A percentile compares a stretch with the other conserved stretches of the same genome.
Evolutionary conservation across 192 early-diverging fungal species (phyloP).

Genomic region (Geranomyces variabilis): DNA sequence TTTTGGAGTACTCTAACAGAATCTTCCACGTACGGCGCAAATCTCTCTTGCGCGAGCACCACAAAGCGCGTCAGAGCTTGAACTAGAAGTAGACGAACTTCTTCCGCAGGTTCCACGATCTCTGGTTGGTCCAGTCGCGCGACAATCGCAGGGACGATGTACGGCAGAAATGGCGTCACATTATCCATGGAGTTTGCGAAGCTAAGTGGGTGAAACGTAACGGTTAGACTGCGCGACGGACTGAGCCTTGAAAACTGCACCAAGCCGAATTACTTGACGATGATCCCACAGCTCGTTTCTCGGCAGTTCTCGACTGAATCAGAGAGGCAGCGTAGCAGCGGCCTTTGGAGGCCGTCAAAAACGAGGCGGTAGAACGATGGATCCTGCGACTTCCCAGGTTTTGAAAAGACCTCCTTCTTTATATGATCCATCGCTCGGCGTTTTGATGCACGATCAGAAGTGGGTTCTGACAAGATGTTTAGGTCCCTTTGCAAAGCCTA

Average conservation of each 20-base stretch:
- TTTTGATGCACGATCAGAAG: conserved; percentile 52
- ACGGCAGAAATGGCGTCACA: conserved; percentile 40
- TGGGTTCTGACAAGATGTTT: conserved; percentile 52
- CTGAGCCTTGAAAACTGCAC: not conserved
- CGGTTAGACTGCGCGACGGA: not conserved
- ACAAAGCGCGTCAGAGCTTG: conserved; percentile 35
- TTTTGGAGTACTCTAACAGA: conserved; percentile 43
- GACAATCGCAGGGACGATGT: conserved; percentile 48
- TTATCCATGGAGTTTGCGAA: conserved; percentile 32
- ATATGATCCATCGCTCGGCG: conserved; percentile 49
- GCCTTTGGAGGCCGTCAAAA: conserved; percentile 35
- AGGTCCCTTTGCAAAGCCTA: conserved; percentile 51
- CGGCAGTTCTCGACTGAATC: conserved; percentile 55
- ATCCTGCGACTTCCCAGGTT: not conserved
- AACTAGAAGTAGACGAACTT: conserved; percentile 52
- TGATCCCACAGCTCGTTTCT: conserved; percentile 42
- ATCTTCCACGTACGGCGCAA: conserved; percentile 56
- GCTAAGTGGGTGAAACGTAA: conserved; percentile 13
- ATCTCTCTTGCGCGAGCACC: conserved; percentile 28
- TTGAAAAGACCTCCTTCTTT: conserved; percentile 42
- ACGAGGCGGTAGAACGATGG: conserved; percentile 8
- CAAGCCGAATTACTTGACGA: conserved; percentile 46
- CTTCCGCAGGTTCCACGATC: conserved; percentile 57
- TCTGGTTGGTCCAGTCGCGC: conserved; percentile 48
- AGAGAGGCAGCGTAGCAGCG: conserved; percentile 39